Evolutionary conservation across 2,329 filamentous ascomycete genomes (phyloP), one percentile per base, ranked within the genome.

Genomic region (Trichoderma simmonsii): DNA sequence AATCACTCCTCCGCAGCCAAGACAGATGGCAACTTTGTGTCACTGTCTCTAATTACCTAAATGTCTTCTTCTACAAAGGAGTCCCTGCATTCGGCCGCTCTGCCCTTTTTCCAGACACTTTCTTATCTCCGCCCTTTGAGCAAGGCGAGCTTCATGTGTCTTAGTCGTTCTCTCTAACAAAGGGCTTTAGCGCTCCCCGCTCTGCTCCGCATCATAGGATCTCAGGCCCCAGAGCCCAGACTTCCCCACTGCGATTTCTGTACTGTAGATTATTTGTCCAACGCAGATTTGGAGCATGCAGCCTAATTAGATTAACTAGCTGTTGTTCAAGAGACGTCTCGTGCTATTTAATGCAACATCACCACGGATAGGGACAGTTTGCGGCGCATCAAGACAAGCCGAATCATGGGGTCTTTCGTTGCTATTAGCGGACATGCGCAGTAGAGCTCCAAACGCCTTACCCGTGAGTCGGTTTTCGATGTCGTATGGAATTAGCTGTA

Each of bases 161-260:
- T 51, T 11, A 48, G 24, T 11, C 43, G 21, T 3, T 4, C 12
- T 36, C 26, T 59, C 21, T 57, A 21, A n/a, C 34, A 26, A 34
- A 32, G 21, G 18, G 9, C 4, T 21, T 56, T 70, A 39, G 36
- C 51, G 59, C 60, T 43, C 68, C 26, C 68, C 43, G 8, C 43
- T 48, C 43, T 51, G 36, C 56, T 64, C 57, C 60, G 48, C 60
- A 70, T 70, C 68, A 70, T 70, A 60, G 68, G 68, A 70, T 64
- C 60, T 70, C 60, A 57, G 32, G 68, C 32, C 43, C 51, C 48
- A 43, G n/a, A 9, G 68, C 36, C 21, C 21, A 69, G 60, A 24
- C 51, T 51, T 54, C 61, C 32, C 69, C 61, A 39, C 69, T 39
- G 28, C 69, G 61, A 61, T 66, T 62, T 36, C 51, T n/a, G 18